These are phyloP conservation scores for Malbranchea cinnamomea DNA, from an alignment of 2,329 filamentous ascomycete species.

Conservation along the genomic window DNA sequence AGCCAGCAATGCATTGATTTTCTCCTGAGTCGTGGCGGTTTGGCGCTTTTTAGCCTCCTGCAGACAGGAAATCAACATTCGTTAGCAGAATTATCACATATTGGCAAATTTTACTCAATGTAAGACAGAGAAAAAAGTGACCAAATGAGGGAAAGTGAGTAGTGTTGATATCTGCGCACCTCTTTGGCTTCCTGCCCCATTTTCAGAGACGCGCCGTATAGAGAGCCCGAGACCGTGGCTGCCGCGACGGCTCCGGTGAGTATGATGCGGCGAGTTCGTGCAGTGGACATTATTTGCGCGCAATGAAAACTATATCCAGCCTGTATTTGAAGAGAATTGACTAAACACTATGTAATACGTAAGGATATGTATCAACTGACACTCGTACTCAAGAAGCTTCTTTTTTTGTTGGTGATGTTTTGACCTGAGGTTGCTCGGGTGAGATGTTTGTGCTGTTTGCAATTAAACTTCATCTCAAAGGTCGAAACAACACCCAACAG, in stretches of 20 bases:
- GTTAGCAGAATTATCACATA: constrained; percentile 1
- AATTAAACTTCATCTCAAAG: too few species aligned
- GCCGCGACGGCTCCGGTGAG: constrained; percentile 40
- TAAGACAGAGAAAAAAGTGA: background rate
- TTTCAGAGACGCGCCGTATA: constrained; percentile 43
- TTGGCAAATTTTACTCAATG: constrained; percentile 1
- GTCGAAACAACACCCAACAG: too few species aligned
- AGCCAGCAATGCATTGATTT: constrained; percentile 38
- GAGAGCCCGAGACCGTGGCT: constrained; percentile 41
- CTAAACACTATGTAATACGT: too few species aligned
- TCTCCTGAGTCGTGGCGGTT: constrained; percentile 38
- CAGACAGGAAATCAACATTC: constrained; percentile 2
- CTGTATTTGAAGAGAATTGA: too few species aligned
- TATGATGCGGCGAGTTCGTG: constrained; percentile 37
- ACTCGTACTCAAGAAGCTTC: too few species aligned
- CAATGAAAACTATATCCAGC: too few species aligned
- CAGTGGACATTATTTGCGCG: too few species aligned
- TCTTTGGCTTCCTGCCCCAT: constrained; percentile 13
- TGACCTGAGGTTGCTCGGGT: too few species aligned
- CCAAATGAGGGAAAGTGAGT: background rate
- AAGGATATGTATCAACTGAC: too few species aligned
- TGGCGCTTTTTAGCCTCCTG: constrained; percentile 33
- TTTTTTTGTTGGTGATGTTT: too few species aligned
- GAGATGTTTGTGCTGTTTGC: too few species aligned
- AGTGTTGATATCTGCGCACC: constrained; percentile 5